A percentile compares a stretch with the other conserved stretches of the same genome.
Conservation (phyloP, 2,329 filamentous ascomycete genomes). For the Scedosporium boydii region DNA sequence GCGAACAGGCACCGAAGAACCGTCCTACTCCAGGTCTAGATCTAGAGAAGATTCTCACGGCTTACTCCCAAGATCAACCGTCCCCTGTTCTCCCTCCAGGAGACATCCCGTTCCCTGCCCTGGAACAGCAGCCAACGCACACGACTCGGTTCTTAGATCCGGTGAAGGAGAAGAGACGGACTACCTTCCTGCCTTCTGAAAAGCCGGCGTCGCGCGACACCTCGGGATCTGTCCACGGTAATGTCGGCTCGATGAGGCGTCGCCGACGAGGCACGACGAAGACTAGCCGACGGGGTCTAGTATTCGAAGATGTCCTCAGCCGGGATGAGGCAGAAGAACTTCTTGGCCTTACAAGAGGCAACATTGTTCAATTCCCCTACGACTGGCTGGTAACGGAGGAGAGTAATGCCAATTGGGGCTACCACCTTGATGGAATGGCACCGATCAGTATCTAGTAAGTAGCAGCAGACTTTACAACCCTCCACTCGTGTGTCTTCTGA, state of each 20-base stretch:
- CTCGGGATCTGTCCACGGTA: slow-evolving; percentile 20
- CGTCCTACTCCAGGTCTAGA: slow-evolving; percentile 10
- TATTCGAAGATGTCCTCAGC: slow-evolving; percentile 66
- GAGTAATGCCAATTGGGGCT: slow-evolving; percentile 89
- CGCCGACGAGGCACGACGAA: slow-evolving; percentile 62
- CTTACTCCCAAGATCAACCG: slow-evolving; percentile 22
- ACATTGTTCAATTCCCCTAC: slow-evolving; percentile 87
- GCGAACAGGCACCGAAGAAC: background rate
- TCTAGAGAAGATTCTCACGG: slow-evolving; percentile 15
- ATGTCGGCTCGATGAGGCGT: slow-evolving; percentile 43
- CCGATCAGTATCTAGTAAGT: slow-evolving; percentile 95
- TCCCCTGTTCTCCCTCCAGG: slow-evolving; percentile 33
- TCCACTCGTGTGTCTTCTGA: background rate
- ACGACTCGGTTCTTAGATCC: slow-evolving; percentile 21
- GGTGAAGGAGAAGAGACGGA: slow-evolving; percentile 32
- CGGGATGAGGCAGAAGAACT: slow-evolving; percentile 72
- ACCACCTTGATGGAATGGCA: slow-evolving; percentile 90
- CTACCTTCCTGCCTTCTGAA: slow-evolving; percentile 47
- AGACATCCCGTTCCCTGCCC: slow-evolving; percentile 35
- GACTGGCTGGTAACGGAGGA: slow-evolving; percentile 93
- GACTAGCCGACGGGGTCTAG: slow-evolving; percentile 54
- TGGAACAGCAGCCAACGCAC: slow-evolving; percentile 29
- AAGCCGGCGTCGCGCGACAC: slow-evolving; percentile 31
- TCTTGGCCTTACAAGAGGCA: slow-evolving; percentile 73
- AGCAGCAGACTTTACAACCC: background rate